Base-by-base conservation (phyloP, 495 filamentous ascomycete species). In the Neurospora cerealis region DNA sequence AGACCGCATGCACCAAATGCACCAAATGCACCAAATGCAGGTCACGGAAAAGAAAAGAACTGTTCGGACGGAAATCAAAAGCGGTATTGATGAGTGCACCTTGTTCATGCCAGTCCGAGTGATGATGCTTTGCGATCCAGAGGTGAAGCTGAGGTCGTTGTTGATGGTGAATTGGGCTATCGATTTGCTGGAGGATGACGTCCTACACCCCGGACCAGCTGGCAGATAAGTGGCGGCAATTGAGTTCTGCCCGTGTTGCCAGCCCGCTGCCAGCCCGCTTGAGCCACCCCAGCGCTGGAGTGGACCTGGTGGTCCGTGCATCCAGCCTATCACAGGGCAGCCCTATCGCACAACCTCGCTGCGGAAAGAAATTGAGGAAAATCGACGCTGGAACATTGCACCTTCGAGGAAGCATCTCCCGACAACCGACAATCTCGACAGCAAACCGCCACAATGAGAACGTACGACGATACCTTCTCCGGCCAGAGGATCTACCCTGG, bases 401-500 rank as follows among this genome's bases (percentile, higher is more conserved):
- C 78, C 78, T 74, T 73, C 66, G 77, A 75, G 74, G 76, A 79
- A 76, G 72, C 78, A 78, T 74, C 78, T 60, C 74, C 77, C 77
- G 77, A 80, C 73, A 79, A 75, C 79, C 54, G 81, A 78, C 79
- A 83, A 77, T 72, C 73, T 80, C 80, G 79, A 79, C 78, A 78
- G 79, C 74, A 76, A 81, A 85, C 88, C 88, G 86, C 87, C 91
- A 93, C 86, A 84, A 97, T 97, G 93, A 91, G 93, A 89, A 97
- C 93, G 86, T 98, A 97, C 94, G 94, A 97, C 89, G 95, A 98
- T 87, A 90, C 91, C 81, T 98, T 98, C 91, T 93, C 91, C 87
- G 95, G 95, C 84, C 91, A 94, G 89, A 95, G 92, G 90, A 97
- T 98, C 87, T 98, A 97, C 90, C 95, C 95, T 82, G 95, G 95